Evolutionary conservation across 1,284 basidiomycete species (phyloP).

Genomic region (Ustanciosporium gigantosporum): DNA sequence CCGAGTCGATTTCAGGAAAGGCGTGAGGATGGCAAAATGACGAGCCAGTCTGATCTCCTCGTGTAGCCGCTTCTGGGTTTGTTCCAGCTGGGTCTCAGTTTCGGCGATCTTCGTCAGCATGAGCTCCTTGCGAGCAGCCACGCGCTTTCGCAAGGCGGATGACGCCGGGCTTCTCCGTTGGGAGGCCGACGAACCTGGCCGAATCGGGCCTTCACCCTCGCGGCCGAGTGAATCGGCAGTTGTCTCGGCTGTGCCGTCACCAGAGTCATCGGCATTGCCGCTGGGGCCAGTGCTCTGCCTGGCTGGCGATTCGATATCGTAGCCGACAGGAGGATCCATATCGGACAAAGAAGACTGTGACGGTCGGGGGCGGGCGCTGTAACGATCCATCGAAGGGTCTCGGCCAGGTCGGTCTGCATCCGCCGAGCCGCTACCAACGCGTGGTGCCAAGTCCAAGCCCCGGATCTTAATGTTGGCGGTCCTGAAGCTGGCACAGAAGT

Average conservation of each 20-base stretch:
- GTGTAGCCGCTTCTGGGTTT: constrained; percentile 17
- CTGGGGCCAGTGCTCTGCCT: neutral
- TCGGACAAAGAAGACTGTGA: constrained; percentile 18
- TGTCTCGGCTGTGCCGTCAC: neutral
- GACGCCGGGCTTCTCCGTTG: constrained; percentile 20
- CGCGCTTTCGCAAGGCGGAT: constrained; percentile 25
- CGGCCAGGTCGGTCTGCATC: constrained; percentile 48
- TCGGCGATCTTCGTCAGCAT: constrained; percentile 65
- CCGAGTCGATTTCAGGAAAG: constrained; percentile 50
- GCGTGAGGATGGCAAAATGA: constrained; percentile 51
- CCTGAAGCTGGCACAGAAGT: constrained; percentile 91
- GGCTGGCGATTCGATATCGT: neutral
- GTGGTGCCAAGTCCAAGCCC: constrained; percentile 61
- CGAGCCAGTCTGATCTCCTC: constrained; percentile 49
- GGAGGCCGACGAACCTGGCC: constrained; percentile 31
- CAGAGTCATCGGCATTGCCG: neutral
- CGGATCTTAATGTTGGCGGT: constrained; percentile 83
- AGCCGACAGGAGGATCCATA: constrained; percentile 4
- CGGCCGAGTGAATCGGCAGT: constrained; percentile 3
- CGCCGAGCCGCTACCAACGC: constrained; percentile 2
- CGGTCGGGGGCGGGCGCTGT: constrained; percentile 5
- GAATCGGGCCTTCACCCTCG: constrained; percentile 8
- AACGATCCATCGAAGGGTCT: constrained; percentile 35
- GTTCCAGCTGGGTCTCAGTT: constrained; percentile 78
- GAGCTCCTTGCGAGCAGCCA: constrained; percentile 29